These are phyloP conservation scores for Pneumocystis carinii DNA, from an alignment of 1,139 yeast genomes.

Conservation along the genomic window DNA sequence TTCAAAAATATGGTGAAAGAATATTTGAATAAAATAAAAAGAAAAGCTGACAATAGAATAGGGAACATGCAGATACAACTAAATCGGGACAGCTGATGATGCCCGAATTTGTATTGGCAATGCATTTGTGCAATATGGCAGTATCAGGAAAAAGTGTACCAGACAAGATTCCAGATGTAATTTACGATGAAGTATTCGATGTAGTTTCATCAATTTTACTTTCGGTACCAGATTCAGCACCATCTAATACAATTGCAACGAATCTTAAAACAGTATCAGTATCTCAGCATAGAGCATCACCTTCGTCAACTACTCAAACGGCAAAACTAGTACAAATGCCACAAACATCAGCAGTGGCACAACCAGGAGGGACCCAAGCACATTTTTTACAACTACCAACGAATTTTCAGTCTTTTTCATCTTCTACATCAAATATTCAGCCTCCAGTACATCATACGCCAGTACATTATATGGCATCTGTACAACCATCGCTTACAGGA, in stretches of 20 bases:
- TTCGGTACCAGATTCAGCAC: conserved; percentile 21
- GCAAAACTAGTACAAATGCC: conserved; percentile 15
- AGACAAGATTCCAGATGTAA: conserved; percentile 48
- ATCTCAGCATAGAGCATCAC: conserved; percentile 3
- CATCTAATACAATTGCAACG: not conserved
- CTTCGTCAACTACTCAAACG: conserved; percentile 14
- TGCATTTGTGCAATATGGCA: conserved; percentile 70
- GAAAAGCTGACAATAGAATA: not conserved
- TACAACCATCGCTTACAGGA: not conserved
- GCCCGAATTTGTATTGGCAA: conserved; percentile 89
- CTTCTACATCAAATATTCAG: conserved; percentile 22
- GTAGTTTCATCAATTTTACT: conserved; percentile 74
- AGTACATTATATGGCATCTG: not conserved
- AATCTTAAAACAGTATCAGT: not conserved
- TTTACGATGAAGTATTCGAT: conserved; percentile 70
- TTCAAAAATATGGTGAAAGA: conserved; percentile 68
- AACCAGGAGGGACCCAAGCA: conserved; percentile 27
- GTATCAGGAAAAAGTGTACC: conserved; percentile 71
- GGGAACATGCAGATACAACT: conserved; percentile 57
- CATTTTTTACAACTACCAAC: conserved; percentile 20
- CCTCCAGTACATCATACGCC: conserved; percentile 11
- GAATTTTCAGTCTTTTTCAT: conserved; percentile 22
- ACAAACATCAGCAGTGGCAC: not conserved
- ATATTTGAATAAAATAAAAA: not conserved
- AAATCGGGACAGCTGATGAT: conserved; percentile 72